Evolutionary conservation across 352 stramenopile species (phyloP).

Genomic region (Pythium monospermum): DNA sequence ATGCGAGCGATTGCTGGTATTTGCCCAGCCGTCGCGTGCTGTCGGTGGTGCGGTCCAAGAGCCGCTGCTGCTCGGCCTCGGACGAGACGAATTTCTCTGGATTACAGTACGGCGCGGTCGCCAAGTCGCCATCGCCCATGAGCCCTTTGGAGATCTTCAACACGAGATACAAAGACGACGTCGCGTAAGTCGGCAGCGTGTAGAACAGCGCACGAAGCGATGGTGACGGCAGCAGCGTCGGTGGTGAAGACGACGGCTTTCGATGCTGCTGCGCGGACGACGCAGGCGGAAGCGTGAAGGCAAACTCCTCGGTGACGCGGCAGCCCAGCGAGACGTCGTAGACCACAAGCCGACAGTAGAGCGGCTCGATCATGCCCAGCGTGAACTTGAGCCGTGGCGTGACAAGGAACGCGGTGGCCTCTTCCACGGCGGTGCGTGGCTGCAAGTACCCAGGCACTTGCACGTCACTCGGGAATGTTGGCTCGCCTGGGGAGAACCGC

Average conservation of each 20-base stretch:
- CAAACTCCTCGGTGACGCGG: slow-evolving; percentile 62
- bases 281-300: slow-evolving; percentile 34
- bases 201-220: slow-evolving; percentile 58
- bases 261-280: neutral
- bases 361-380: slow-evolving; percentile 52
- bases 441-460: slow-evolving; percentile 33
- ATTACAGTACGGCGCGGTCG: slow-evolving; percentile 49
- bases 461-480: slow-evolving; percentile 48
- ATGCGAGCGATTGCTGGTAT: slow-evolving; percentile 55
- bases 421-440: slow-evolving; percentile 39
- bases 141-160: slow-evolving; percentile 67
- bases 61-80: slow-evolving; percentile 45
- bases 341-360: slow-evolving; percentile 52
- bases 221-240: slow-evolving; percentile 3
- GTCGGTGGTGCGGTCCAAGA: slow-evolving; percentile 48
- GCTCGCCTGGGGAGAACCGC: slow-evolving; percentile 29
- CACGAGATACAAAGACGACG: slow-evolving; percentile 51
- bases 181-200: slow-evolving; percentile 38
- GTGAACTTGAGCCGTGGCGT: slow-evolving; percentile 37
- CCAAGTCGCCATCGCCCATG: slow-evolving; percentile 44
- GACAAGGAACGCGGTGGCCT: slow-evolving; percentile 46
- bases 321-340: slow-evolving; percentile 56
- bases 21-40: slow-evolving; percentile 37
- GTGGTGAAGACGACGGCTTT: no score
- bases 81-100: slow-evolving; percentile 53